phyloP scores from a whole-genome alignment of 2,329 filamentous ascomycete genomes.

The Aspergillus phoenicis region DNA sequence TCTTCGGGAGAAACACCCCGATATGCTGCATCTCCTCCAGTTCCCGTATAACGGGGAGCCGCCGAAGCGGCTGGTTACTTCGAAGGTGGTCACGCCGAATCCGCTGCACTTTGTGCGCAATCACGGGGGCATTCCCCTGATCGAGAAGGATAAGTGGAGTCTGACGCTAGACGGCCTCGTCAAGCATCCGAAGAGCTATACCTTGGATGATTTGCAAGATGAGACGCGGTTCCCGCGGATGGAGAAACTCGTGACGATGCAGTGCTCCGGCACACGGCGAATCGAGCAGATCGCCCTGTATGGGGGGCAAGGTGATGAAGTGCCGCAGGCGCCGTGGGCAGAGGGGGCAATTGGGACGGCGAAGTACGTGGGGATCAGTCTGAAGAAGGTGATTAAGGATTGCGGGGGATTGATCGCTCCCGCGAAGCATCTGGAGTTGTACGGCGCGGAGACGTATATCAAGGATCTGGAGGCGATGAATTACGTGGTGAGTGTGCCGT shows the following conservation, averaged over 20 bases:
- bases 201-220: slow-evolving; percentile 62
- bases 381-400: slow-evolving; percentile 71
- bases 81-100: slow-evolving; percentile 62
- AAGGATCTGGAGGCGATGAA: slow-evolving; percentile 67
- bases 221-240: slow-evolving; percentile 62
- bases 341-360: slow-evolving; percentile 71
- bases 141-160: slow-evolving; percentile 58
- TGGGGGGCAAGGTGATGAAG: slow-evolving; percentile 67
- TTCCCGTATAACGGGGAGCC: slow-evolving; percentile 68
- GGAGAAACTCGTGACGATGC: slow-evolving; percentile 62
- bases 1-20: slow-evolving; percentile 58
- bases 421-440: slow-evolving; percentile 67
- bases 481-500: slow-evolving; percentile 68
- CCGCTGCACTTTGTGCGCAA: slow-evolving; percentile 69
- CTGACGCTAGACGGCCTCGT: slow-evolving; percentile 64
- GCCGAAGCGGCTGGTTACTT: slow-evolving; percentile 60
- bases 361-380: slow-evolving; percentile 62
- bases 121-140: slow-evolving; percentile 70
- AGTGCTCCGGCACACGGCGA: slow-evolving; percentile 69
- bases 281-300: slow-evolving; percentile 69
- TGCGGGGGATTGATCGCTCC: slow-evolving; percentile 63
- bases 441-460: slow-evolving; percentile 73
- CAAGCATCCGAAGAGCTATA: slow-evolving; percentile 58
- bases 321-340: slow-evolving; percentile 56
- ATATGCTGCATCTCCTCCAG: slow-evolving; percentile 64